Conservation (phyloP, 106 monocot species). For the Apostasia shenzhenica region DNA sequence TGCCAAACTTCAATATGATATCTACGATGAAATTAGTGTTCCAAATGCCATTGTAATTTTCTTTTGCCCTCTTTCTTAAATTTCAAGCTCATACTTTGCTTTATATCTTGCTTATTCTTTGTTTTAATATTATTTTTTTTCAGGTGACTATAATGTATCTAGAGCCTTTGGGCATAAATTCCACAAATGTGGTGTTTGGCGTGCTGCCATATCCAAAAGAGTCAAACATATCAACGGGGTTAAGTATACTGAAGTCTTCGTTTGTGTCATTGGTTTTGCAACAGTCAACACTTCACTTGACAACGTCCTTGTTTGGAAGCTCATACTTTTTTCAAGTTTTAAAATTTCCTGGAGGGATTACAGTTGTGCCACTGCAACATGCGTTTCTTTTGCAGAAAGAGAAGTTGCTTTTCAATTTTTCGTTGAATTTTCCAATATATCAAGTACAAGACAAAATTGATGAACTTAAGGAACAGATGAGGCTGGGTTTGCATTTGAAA, state of each 20-base stretch:
- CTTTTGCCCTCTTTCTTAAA: conserved; percentile 4
- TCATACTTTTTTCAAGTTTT: conserved; percentile 75
- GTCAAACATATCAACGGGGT: conserved; percentile 50
- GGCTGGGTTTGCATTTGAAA: conserved; percentile 60
- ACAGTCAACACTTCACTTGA: conserved; percentile 62
- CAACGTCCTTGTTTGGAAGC: conserved; percentile 72
- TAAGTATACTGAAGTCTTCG: conserved; percentile 67
- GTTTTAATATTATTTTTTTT: conserved; percentile 10
- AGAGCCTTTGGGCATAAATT: conserved; percentile 53
- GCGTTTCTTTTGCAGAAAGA: conserved; percentile 82
- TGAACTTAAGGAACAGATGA: conserved; percentile 82
- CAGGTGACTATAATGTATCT: conserved; percentile 56
- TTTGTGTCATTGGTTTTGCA: conserved; percentile 54
- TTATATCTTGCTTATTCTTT: conserved; percentile 1
- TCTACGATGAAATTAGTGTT: conserved; percentile 82
- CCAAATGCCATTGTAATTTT: conserved; percentile 61
- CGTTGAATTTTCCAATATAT: conserved; percentile 70
- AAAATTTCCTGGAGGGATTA: conserved; percentile 88
- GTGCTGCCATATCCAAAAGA: conserved; percentile 63
- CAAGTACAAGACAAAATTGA: conserved; percentile 49
- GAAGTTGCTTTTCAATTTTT: conserved; percentile 73
- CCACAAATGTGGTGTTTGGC: conserved; percentile 82
- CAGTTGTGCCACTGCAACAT: conserved; percentile 71
- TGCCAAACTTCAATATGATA: conserved; percentile 64
- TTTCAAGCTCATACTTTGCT: not conserved